A percentile compares a stretch with the other conserved stretches of the same genome.
Evolutionary conservation across 495 filamentous ascomycete genomes (phyloP).

Genomic region (Aspergillus carlsbadensis): DNA sequence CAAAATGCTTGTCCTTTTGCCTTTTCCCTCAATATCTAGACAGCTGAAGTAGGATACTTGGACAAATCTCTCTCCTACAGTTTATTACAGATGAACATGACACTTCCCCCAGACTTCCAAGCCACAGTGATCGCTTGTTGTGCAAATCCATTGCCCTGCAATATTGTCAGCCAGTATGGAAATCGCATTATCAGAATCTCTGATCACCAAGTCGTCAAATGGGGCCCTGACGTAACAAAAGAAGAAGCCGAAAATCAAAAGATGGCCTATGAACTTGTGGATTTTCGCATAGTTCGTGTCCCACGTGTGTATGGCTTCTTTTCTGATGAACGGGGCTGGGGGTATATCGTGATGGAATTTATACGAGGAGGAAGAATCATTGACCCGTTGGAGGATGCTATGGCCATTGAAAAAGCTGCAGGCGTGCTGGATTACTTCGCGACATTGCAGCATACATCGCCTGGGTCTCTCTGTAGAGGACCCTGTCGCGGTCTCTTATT

Average conservation of each 20-base stretch:
- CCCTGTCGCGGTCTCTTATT: slow-evolving; percentile 24
- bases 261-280: slow-evolving; percentile 28
- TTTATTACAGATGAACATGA: background rate
- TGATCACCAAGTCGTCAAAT: slow-evolving; percentile 20
- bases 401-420: too few species aligned
- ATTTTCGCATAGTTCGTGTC: slow-evolving; percentile 24
- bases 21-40: too few species aligned
- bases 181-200: slow-evolving; percentile 7
- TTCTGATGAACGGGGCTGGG: too few species aligned
- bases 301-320: too few species aligned
- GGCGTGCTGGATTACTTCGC: slow-evolving; percentile 25
- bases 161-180: background rate
- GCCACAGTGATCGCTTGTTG: background rate
- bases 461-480: slow-evolving; percentile 22
- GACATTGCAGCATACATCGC: slow-evolving; percentile 13
- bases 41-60: too few species aligned
- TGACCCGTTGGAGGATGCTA: too few species aligned
- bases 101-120: background rate
- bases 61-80: too few species aligned
- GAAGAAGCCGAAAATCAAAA: slow-evolving; percentile 31
- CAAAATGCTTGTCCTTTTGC: too few species aligned
- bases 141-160: background rate
- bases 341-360: too few species aligned
- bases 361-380: too few species aligned
- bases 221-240: slow-evolving; percentile 23